These are phyloP conservation scores for Strobilomyces confusus DNA, from an alignment of 768 basidiomycete species.

Conservation along the genomic window DNA sequence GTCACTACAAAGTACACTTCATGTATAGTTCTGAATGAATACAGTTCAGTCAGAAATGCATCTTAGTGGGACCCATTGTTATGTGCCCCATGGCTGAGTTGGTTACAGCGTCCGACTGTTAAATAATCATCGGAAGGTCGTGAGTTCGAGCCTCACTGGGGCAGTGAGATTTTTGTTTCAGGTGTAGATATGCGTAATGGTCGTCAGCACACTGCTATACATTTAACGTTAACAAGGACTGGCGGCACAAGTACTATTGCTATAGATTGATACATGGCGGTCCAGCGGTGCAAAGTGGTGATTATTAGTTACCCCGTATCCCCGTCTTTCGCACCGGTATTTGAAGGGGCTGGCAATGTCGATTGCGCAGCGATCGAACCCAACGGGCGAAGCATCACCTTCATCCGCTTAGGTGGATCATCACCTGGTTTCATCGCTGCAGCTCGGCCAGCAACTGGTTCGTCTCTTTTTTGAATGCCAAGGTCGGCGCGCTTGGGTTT, in stretches of 20 bases:
- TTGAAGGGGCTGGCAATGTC: conserved; percentile 47
- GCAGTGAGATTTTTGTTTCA: conserved; percentile 31
- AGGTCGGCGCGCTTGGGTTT: conserved; percentile 57
- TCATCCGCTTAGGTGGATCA: conserved; percentile 64
- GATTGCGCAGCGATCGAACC: conserved; percentile 29
- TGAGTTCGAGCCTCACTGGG: conserved; percentile 53
- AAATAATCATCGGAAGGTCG: conserved; percentile 43
- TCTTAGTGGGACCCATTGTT: too few relatives aligned
- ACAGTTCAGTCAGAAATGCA: too few relatives aligned
- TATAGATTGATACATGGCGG: conserved; percentile 9
- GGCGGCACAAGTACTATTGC: not conserved
- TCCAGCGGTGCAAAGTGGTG: not conserved
- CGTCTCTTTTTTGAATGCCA: conserved; percentile 42
- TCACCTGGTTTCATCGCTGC: conserved; percentile 31
- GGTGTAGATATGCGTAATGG: too few relatives aligned
- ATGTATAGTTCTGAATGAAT: too few relatives aligned
- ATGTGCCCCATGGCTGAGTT: conserved; percentile 50
- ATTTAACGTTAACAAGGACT: too few relatives aligned
- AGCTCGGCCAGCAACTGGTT: conserved; percentile 18
- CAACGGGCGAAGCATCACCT: conserved; percentile 58
- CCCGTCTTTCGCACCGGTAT: conserved; percentile 65
- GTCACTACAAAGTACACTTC: too few relatives aligned
- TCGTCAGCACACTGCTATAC: too few relatives aligned
- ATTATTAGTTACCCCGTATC: conserved; percentile 55
- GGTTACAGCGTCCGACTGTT: conserved; percentile 51